A percentile compares a stretch with the other conserved stretches of the same genome.
Evolutionary conservation across 1,284 basidiomycete genomes (phyloP).

Genomic region (Cryptococcus sp.): DNA sequence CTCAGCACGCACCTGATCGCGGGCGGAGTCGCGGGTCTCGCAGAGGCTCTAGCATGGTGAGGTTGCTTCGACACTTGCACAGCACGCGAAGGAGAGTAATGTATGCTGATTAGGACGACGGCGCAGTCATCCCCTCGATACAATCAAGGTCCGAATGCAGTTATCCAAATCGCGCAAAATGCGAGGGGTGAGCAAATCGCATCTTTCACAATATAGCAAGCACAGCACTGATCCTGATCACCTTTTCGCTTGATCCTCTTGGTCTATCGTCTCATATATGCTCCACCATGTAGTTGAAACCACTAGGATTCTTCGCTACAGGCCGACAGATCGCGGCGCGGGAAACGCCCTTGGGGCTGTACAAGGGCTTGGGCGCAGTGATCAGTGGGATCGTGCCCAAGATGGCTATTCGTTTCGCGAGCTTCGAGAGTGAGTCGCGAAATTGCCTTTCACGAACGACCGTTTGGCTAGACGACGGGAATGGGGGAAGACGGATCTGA

Average conservation of each 20-base stretch:
- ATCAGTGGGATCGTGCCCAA: slow-evolving; percentile 97
- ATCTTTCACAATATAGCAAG: neutral
- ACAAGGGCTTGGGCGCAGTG: slow-evolving; percentile 99
- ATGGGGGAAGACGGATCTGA: no score
- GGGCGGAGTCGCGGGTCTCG: slow-evolving; percentile 85
- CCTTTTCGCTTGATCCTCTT: no score
- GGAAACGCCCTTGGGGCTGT: slow-evolving; percentile 92
- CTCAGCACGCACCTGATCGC: slow-evolving; percentile 90
- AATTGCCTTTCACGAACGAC: neutral
- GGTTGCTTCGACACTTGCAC: slow-evolving; percentile 16
- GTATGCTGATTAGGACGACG: neutral
- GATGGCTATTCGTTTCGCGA: slow-evolving; percentile 99
- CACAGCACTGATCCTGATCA: neutral
- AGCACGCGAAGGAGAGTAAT: neutral
- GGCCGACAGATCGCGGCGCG: slow-evolving; percentile 84
- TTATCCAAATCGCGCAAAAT: slow-evolving; percentile 75
- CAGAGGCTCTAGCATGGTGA: slow-evolving; percentile 74
- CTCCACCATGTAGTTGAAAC: slow-evolving; percentile 67
- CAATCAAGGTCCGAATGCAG: slow-evolving; percentile 99
- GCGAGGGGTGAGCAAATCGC: slow-evolving; percentile 72
- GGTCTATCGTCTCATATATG: no score
- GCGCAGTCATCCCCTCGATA: slow-evolving; percentile 69
- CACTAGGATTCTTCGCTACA: slow-evolving; percentile 91
- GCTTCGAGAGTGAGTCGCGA: slow-evolving; percentile 70
- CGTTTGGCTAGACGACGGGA: no score